Evolutionary conservation across 2,329 filamentous ascomycete genomes (phyloP).

Genomic region (Pezicula carpinea): DNA sequence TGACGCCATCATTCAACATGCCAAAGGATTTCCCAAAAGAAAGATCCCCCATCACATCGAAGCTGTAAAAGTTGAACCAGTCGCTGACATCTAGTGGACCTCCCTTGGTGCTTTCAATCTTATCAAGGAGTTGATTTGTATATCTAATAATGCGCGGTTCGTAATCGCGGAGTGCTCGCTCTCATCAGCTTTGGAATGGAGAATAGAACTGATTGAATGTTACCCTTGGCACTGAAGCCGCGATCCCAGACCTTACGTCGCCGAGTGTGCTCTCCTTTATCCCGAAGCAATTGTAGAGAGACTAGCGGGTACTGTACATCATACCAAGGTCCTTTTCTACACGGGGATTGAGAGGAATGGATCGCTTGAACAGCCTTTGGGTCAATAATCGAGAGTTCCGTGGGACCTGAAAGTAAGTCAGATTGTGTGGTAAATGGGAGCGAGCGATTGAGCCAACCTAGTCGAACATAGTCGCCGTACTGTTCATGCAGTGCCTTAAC

Average conservation of each 20-base stretch:
- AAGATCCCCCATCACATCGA: constrained; percentile 26
- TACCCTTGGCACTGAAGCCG: constrained; percentile 19
- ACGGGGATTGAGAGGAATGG: constrained; percentile 13
- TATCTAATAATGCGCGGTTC: constrained; percentile 16
- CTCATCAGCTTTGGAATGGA: too few relatives aligned
- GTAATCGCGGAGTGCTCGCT: constrained; percentile 20
- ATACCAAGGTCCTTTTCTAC: constrained; percentile 20
- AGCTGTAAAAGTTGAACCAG: constrained; percentile 21
- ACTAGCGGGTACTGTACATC: constrained; percentile 12
- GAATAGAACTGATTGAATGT: background rate
- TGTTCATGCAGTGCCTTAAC: constrained; percentile 12
- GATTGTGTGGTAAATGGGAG: background rate
- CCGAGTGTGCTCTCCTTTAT: constrained; percentile 16
- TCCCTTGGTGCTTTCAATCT: constrained; percentile 10
- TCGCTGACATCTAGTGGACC: constrained; percentile 14
- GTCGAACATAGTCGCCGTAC: constrained; percentile 22
- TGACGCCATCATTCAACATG: constrained; percentile 11
- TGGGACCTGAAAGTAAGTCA: constrained; percentile 9
- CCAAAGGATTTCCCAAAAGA: constrained; percentile 22
- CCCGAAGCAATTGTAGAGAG: constrained; percentile 12
- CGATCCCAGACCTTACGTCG: constrained; percentile 20
- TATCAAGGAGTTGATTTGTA: constrained; percentile 12
- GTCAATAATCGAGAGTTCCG: constrained; percentile 13
- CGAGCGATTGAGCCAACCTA: background rate
- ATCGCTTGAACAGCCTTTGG: constrained; percentile 16